phyloP scores from a whole-genome alignment of 176 grass and related monocot species.

The Ensete glaucum region DNA sequence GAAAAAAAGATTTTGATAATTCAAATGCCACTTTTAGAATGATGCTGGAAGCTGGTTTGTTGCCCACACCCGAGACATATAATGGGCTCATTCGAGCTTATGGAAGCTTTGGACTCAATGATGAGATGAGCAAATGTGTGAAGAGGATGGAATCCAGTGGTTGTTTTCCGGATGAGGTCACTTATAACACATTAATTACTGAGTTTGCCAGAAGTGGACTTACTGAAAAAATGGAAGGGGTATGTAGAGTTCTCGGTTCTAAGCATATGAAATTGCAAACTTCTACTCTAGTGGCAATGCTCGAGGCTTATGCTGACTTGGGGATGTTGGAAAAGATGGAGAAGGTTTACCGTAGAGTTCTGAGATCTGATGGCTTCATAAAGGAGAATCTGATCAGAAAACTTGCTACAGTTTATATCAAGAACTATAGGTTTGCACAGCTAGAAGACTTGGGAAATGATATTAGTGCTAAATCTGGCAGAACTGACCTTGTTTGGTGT shows the following conservation, averaged over 20 bases:
- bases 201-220: slow-evolving; percentile 24
- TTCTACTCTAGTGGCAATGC: slow-evolving; percentile 14
- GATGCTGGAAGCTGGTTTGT: slow-evolving; percentile 19
- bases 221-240: slow-evolving; percentile 19
- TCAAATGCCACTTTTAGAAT: slow-evolving; percentile 1
- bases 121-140: slow-evolving; percentile 28
- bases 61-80: slow-evolving; percentile 15
- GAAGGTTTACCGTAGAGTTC: slow-evolving; percentile 10
- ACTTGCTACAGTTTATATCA: slow-evolving; percentile 15
- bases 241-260: slow-evolving; percentile 15
- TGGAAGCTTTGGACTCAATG: slow-evolving; percentile 15
- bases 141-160: slow-evolving; percentile 21
- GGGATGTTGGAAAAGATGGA: slow-evolving; percentile 28
- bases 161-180: slow-evolving; percentile 22
- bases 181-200: slow-evolving; percentile 22
- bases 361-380: slow-evolving; percentile 15
- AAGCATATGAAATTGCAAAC: slow-evolving; percentile 27
- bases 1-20: slow-evolving; percentile 14
- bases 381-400: slow-evolving; percentile 22
- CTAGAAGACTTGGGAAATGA: slow-evolving; percentile 22
- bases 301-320: slow-evolving; percentile 24
- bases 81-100: slow-evolving; percentile 26
- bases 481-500: slow-evolving; percentile 23
- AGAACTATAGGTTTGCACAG: slow-evolving; percentile 18
- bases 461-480: slow-evolving; percentile 12